Percentiles rank a stretch among this genome's conserved stretches.
These are phyloP conservation scores for Oryza glaberrima DNA, from an alignment of 176 grass and related monocot species.

Conservation along the genomic window DNA sequence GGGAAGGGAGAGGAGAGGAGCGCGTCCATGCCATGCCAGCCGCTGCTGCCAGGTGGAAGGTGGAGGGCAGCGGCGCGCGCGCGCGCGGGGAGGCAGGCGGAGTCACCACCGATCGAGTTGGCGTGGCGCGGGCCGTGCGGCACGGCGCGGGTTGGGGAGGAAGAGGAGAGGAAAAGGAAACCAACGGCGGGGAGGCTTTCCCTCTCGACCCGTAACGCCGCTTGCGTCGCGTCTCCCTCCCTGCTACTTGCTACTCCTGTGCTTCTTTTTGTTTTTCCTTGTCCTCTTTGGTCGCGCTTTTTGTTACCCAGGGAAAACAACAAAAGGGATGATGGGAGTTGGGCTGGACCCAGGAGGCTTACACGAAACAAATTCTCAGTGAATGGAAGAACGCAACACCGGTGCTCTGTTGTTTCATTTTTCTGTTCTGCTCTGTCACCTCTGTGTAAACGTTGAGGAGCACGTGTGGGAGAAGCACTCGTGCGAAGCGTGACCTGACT, in stretches of 20 bases:
- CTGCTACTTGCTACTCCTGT: neutral
- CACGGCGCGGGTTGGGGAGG: neutral
- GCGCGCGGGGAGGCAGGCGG: neutral
- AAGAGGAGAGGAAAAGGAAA: neutral
- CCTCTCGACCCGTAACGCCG: neutral
- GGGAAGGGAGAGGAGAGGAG: neutral
- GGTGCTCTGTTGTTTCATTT: neutral
- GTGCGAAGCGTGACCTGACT: neutral
- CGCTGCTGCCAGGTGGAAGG: neutral
- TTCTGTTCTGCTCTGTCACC: neutral
- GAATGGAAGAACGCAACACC: too few relatives aligned
- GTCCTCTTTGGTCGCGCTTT: neutral
- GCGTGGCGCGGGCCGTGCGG: slow-evolving; percentile 4
- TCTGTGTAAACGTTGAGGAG: neutral
- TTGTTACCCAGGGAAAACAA: too few relatives aligned
- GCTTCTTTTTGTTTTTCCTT: neutral
- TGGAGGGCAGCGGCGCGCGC: neutral
- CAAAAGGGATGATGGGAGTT: too few relatives aligned
- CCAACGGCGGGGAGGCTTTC: slow-evolving; percentile 13
- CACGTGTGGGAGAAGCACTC: neutral
- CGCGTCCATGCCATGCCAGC: neutral
- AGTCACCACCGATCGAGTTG: neutral
- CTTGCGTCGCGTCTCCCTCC: neutral
- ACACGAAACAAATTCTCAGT: neutral
- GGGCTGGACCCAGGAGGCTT: too few relatives aligned